Evolutionary conservation across 495 filamentous ascomycete species (phyloP).

Genomic region (Friedmanniomyces endolithicus): DNA sequence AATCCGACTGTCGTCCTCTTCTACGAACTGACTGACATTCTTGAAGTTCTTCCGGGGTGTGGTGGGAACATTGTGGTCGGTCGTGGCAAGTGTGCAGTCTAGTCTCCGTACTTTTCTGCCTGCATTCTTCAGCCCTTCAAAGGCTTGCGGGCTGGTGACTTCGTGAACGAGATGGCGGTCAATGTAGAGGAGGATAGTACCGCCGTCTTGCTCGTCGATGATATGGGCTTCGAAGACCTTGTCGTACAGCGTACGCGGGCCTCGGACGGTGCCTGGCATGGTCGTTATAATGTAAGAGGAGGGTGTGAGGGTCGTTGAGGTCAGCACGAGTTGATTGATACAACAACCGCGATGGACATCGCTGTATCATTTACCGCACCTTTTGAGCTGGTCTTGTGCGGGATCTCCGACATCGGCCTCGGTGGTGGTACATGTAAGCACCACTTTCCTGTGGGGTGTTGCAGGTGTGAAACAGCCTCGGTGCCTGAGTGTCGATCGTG

Average conservation of each 20-base stretch:
- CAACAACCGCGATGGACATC: no score
- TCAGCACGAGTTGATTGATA: no score
- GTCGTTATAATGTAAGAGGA: background rate
- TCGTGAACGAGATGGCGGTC: slow-evolving; percentile 95
- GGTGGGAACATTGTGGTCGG: slow-evolving; percentile 94
- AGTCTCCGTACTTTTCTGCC: slow-evolving; percentile 76
- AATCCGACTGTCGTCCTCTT: slow-evolving; percentile 82
- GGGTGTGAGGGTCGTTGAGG: no score
- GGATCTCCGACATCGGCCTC: background rate
- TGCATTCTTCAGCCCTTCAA: slow-evolving; percentile 85
- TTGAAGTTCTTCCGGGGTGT: slow-evolving; percentile 80
- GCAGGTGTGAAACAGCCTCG: no score
- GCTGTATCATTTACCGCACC: no score
- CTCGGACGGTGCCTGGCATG: slow-evolving; percentile 19
- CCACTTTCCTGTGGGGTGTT: no score
- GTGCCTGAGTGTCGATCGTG: no score
- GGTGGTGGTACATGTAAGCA: background rate
- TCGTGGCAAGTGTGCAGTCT: slow-evolving; percentile 92
- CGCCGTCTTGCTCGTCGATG: slow-evolving; percentile 85
- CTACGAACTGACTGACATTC: slow-evolving; percentile 71
- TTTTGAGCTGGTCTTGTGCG: no score
- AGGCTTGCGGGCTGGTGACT: slow-evolving; percentile 98
- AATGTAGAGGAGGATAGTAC: slow-evolving; percentile 87
- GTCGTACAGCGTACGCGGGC: slow-evolving; percentile 50
- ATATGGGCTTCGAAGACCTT: slow-evolving; percentile 92